Percentiles rank a stretch among this genome's conserved stretches.
These are phyloP conservation scores for Fusarium scirpi DNA, from an alignment of 2,329 filamentous ascomycete species.

Conservation along the genomic window DNA sequence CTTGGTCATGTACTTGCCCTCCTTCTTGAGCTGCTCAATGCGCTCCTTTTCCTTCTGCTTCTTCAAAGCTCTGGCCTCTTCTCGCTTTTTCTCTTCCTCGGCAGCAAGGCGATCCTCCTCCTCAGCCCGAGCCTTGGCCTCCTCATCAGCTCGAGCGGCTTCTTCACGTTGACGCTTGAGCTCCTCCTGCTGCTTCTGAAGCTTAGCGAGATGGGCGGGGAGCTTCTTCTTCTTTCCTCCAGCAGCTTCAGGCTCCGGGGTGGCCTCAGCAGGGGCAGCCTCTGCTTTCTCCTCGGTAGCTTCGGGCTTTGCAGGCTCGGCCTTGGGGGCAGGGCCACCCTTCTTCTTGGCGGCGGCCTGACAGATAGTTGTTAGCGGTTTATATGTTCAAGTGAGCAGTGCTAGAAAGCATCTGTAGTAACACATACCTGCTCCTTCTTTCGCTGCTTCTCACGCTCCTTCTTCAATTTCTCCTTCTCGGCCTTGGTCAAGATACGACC, in stretches of 20 bases:
- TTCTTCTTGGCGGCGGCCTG: conserved; percentile 85
- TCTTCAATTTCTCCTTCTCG: conserved; percentile 98
- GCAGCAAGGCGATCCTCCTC: conserved; percentile 73
- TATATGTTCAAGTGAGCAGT: background rate
- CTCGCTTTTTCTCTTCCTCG: conserved; percentile 76
- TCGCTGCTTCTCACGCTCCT: conserved; percentile 96
- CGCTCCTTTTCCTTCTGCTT: conserved; percentile 90
- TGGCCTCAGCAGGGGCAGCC: conserved; percentile 56
- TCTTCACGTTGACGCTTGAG: conserved; percentile 75
- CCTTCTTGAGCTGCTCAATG: conserved; percentile 87
- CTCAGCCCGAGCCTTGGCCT: conserved; percentile 73
- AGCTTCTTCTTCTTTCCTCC: conserved; percentile 89
- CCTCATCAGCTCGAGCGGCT: conserved; percentile 68
- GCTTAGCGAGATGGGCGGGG: conserved; percentile 75
- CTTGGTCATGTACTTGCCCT: conserved; percentile 88
- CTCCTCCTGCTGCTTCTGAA: conserved; percentile 88
- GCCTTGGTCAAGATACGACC: conserved; percentile 92
- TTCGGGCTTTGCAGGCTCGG: conserved; percentile 45
- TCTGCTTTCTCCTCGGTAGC: conserved; percentile 73
- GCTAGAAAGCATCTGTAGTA: background rate
- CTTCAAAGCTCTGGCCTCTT: conserved; percentile 80
- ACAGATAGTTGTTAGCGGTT: conserved; percentile 25
- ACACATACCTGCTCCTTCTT: conserved; percentile 91
- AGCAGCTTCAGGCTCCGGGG: conserved; percentile 50
- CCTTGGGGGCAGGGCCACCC: conserved; percentile 52